Evolutionary conservation across 1,284 basidiomycete species (phyloP), one percentile per base, ranked within the genome.

Genomic region (Tilletia setariae): DNA sequence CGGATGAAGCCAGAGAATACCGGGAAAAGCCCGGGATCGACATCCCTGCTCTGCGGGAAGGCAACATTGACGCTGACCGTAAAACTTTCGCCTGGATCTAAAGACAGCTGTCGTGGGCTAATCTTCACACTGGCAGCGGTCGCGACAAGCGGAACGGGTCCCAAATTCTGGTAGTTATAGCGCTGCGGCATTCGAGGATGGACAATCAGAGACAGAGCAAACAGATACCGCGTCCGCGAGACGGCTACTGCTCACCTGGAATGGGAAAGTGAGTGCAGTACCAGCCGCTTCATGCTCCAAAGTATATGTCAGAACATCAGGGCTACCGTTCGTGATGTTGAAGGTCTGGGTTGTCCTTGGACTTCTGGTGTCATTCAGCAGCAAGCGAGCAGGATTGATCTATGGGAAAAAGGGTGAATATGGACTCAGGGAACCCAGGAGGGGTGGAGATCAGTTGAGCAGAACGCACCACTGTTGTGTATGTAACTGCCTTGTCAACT

Each of bases 1-100:
- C 51, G 43, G 46, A 66, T n/a, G 47, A 66, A 66, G 11, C 65
- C 65, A 11, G 65, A 66, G 35, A 66, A 62, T 13, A 66, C 65
- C 13, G 65, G 65, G 44, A 66, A 66, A 8, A 49, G 43, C 7
- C 61, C 43, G 19, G 65, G 65, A 23, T 66, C 65, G 51, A 56
- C 43, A 63, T 35, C 32, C 6, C 32, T 25, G 19, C 51, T 47
- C 32, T 30, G 28, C 11, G 65, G 65, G 65, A 56, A 43, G 6
- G 51, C 43, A n/a, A 66, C 35, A 15, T 43, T 56, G 25, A 66
- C 44, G 9, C 25, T 51, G 65, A 66, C 49, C 19, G 65, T 66
- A 25, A 47, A 49, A 15, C 21, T 66, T 25, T 56, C 65, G 23
- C 65, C 47, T 2, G 44, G 40, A 40, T 66, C 65, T 19, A 66